phyloP scores from a whole-genome alignment of 2,329 filamentous ascomycete species.

The Neurospora crassa region DNA sequence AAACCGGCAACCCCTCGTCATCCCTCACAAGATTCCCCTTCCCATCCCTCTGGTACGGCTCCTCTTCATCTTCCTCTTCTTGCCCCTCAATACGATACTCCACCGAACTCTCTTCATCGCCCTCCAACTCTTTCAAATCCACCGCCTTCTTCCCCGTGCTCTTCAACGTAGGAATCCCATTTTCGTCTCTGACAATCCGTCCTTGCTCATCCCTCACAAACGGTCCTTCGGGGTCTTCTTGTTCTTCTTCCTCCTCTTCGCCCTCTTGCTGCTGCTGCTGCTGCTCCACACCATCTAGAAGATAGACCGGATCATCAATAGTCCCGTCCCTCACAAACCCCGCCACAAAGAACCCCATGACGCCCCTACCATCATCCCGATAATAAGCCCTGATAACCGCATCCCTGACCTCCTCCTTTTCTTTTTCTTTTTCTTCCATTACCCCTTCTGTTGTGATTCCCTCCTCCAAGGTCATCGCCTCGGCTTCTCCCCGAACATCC shows the following conservation, averaged over 20 bases:
- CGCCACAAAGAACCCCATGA: constrained; percentile 95
- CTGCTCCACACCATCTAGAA: background rate
- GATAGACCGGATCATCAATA: constrained; percentile 1
- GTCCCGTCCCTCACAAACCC: constrained; percentile 50
- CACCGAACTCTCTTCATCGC: background rate
- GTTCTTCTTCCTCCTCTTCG: background rate
- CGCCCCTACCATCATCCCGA: constrained; percentile 70
- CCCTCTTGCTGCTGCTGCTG: background rate
- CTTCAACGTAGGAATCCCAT: constrained; percentile 24
- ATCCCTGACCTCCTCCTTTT: constrained; percentile 42
- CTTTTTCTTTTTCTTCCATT: background rate
- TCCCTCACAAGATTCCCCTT: background rate
- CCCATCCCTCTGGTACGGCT: background rate
- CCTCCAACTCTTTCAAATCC: background rate
- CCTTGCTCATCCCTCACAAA: constrained; percentile 22
- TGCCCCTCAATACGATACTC: background rate
- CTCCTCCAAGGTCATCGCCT: constrained; percentile 26
- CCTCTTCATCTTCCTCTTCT: background rate
- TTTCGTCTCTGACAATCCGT: constrained; percentile 21
- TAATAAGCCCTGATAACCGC: constrained; percentile 68
- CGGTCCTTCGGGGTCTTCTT: constrained; percentile 18
- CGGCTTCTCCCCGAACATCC: constrained; percentile 53
- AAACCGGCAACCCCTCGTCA: background rate
- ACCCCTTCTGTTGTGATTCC: constrained; percentile 33
- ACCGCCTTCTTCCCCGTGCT: constrained; percentile 13